Evolutionary conservation across 2,329 filamentous ascomycete species (phyloP).

Genomic region (Sporothrix pallida): DNA sequence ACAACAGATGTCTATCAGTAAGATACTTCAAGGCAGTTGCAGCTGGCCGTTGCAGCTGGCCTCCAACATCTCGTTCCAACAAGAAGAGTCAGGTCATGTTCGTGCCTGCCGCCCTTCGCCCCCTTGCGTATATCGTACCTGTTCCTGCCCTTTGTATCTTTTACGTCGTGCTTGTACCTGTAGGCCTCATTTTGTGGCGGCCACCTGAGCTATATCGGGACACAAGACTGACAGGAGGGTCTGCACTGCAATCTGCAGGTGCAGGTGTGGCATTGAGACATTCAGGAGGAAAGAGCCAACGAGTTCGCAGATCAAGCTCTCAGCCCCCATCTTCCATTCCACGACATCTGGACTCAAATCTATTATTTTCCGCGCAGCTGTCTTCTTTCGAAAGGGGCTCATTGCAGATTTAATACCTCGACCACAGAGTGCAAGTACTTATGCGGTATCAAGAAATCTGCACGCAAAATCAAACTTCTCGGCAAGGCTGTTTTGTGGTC

Average conservation of each 20-base stretch:
- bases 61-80: no score
- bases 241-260: not conserved
- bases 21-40: no score
- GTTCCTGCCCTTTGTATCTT: not conserved
- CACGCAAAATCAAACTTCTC: conserved; percentile 3
- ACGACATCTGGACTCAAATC: no score
- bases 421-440: no score
- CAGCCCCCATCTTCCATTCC: not conserved
- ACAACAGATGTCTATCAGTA: no score
- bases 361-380: not conserved
- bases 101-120: conserved; percentile 10
- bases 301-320: not conserved
- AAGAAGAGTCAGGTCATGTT: not conserved
- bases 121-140: not conserved
- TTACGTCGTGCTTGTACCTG: no score
- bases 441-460: no score
- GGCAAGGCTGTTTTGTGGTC: conserved; percentile 14
- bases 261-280: conserved; percentile 5
- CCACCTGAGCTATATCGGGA: not conserved
- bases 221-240: not conserved
- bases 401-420: not conserved
- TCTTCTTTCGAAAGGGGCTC: not conserved
- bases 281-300: not conserved
- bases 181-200: conserved; percentile 1
- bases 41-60: no score